Percentiles rank a stretch among this genome's conserved stretches.
Conservation (phyloP, 139 green algal genomes). For the Chlamydomonas incerta region DNA sequence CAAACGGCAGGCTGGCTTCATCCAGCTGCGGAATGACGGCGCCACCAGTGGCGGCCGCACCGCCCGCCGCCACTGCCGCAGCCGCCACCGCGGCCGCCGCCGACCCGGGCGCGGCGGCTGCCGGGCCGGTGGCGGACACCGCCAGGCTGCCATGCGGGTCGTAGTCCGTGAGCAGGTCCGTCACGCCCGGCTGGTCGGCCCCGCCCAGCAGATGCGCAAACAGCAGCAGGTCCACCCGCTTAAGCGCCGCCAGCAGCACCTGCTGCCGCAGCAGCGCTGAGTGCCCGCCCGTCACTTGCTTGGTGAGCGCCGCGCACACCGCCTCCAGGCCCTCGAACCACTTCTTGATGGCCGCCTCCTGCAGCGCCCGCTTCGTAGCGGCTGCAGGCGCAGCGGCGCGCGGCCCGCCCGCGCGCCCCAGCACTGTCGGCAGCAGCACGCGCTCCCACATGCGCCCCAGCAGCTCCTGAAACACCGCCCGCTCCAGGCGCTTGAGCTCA, state of each 20-base stretch:
- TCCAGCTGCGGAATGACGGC: slow-evolving; percentile 51
- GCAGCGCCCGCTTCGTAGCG: slow-evolving; percentile 35
- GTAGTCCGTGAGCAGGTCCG: slow-evolving; percentile 37
- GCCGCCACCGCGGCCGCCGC: background rate
- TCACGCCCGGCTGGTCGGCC: slow-evolving; percentile 3
- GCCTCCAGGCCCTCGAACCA: slow-evolving; percentile 77
- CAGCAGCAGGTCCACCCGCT: slow-evolving; percentile 75
- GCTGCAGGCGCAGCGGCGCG: background rate
- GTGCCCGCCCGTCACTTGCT: slow-evolving; percentile 53
- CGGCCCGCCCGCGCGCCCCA: background rate
- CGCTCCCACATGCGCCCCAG: slow-evolving; percentile 46
- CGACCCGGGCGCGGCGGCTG: no score
- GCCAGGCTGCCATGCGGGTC: slow-evolving; percentile 20
- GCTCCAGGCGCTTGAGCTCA: slow-evolving; percentile 71
- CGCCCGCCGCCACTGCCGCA: background rate
- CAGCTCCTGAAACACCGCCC: slow-evolving; percentile 68
- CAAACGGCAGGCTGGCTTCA: slow-evolving; percentile 74
- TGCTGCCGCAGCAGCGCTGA: slow-evolving; percentile 65
- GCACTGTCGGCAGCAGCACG: slow-evolving; percentile 52
- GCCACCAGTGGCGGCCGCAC: background rate
- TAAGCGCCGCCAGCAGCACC: slow-evolving; percentile 71
- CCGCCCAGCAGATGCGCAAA: slow-evolving; percentile 69
- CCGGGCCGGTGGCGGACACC: background rate
- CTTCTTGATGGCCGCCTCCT: slow-evolving; percentile 77
- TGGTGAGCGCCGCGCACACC: slow-evolving; percentile 35